Conservation (phyloP, 352 stramenopile genomes). For the Phytophthora sp. region DNA sequence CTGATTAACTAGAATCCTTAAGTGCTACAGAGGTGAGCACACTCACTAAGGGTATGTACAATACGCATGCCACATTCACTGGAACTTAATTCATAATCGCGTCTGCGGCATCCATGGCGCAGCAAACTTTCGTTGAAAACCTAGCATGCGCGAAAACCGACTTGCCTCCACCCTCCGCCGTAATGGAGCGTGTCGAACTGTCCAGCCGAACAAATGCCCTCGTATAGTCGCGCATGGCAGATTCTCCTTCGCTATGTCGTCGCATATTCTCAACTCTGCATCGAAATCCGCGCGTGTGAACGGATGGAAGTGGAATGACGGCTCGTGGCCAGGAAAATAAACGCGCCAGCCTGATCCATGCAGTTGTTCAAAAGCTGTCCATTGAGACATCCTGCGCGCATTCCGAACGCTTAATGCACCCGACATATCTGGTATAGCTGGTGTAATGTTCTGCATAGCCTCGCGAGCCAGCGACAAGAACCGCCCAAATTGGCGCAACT, state of each 20-base stretch:
- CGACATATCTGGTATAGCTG: background rate
- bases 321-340: slow-evolving; percentile 16
- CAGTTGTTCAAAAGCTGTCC: background rate
- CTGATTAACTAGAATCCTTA: no score
- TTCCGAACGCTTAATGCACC: background rate
- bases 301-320: slow-evolving; percentile 34
- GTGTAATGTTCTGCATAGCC: background rate
- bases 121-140: background rate
- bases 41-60: no score
- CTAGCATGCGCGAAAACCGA: background rate
- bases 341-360: slow-evolving; percentile 1
- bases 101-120: background rate
- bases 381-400: background rate
- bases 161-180: background rate
- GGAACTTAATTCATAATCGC: background rate
- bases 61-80: no score
- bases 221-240: background rate
- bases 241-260: background rate
- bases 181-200: background rate
- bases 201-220: background rate
- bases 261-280: background rate
- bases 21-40: no score
- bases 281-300: slow-evolving; percentile 18
- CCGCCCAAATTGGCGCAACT: background rate
- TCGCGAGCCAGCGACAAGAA: background rate